These are phyloP conservation scores for Serendipita sp. DNA, from an alignment of 768 basidiomycete species.

Conservation along the genomic window DNA sequence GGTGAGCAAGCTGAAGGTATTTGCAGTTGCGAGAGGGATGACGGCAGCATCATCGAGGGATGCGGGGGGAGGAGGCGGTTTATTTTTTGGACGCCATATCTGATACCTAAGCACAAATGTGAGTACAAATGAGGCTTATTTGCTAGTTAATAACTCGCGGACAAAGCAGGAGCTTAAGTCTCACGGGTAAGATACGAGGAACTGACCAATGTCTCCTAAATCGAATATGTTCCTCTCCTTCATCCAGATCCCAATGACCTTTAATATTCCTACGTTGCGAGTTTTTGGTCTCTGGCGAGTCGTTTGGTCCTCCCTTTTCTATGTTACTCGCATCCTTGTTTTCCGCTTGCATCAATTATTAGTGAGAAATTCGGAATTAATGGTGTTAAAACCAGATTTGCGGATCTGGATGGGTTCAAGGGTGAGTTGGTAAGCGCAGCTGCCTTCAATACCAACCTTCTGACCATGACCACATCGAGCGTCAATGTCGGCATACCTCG, in stretches of 20 bases:
- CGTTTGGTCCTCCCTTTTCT: too few species aligned
- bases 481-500: too few species aligned
- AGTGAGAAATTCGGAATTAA: too few species aligned
- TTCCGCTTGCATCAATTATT: too few species aligned
- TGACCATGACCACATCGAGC: too few species aligned
- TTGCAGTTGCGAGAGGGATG: conserved; percentile 44
- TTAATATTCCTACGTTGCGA: background rate
- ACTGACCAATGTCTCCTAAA: conserved; percentile 7
- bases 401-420: too few species aligned
- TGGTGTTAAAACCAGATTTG: too few species aligned
- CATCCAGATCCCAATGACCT: conserved; percentile 2
- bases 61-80: conserved; percentile 37
- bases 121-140: background rate
- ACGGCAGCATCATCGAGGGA: conserved; percentile 41
- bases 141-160: too few species aligned
- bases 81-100: conserved; percentile 38
- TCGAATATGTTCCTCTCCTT: conserved; percentile 3
- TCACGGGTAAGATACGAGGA: background rate
- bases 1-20: conserved; percentile 40
- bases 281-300: background rate
- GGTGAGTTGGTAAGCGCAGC: too few species aligned
- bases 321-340: too few species aligned
- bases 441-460: too few species aligned
- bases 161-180: too few species aligned
- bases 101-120: conserved; percentile 14